Conservation (phyloP, 352 stramenopile genomes). For the Aphanomyces cochlioides region DNA sequence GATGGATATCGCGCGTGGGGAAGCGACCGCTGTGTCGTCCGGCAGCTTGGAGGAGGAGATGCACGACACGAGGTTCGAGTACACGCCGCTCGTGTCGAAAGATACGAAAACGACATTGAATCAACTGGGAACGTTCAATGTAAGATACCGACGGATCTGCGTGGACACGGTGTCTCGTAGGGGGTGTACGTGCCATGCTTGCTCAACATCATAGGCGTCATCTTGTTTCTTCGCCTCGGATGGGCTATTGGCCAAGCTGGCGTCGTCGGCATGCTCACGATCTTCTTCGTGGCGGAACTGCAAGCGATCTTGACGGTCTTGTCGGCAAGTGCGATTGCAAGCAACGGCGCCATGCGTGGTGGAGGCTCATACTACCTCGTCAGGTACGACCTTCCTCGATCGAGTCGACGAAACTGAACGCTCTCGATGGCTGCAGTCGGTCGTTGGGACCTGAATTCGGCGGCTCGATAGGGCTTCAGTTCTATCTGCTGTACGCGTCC, state of each 20-base stretch:
- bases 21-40: neutral
- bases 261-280: constrained; percentile 63
- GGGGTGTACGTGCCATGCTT: constrained; percentile 86
- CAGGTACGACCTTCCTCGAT: neutral
- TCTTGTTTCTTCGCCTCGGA: constrained; percentile 83
- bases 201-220: constrained; percentile 89
- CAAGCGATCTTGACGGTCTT: constrained; percentile 74
- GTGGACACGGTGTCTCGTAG: constrained; percentile 7
- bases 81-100: constrained; percentile 28
- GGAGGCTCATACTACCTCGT: constrained; percentile 64
- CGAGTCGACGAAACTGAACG: neutral
- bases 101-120: constrained; percentile 2
- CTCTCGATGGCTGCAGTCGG: constrained; percentile 34
- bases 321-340: constrained; percentile 77
- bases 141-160: neutral
- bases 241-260: constrained; percentile 84
- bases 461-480: constrained; percentile 85
- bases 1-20: neutral
- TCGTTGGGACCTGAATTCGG: constrained; percentile 81
- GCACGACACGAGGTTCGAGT: constrained; percentile 12
- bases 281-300: constrained; percentile 59
- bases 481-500: constrained; percentile 81
- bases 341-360: constrained; percentile 77
- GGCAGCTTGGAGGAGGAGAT: neutral
- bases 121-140: constrained; percentile 26